A percentile compares a stretch with the other conserved stretches of the same genome.
phyloP scores from a whole-genome alignment of 2,329 filamentous ascomycete species.

The Magnaporthiopsis rhizophila region DNA sequence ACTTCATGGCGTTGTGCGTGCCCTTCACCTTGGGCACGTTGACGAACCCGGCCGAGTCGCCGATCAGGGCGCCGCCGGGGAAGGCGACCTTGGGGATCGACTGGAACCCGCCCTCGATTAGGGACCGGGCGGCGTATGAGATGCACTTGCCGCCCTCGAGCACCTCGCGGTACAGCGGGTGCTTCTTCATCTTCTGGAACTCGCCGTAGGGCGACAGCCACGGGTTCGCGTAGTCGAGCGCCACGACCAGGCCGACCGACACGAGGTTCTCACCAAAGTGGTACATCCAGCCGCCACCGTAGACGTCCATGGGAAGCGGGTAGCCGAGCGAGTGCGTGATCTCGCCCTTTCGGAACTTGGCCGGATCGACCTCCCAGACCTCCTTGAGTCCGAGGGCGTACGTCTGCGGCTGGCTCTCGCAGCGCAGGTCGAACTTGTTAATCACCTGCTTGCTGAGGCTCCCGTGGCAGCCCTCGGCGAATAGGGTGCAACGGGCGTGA shows the following conservation, averaged over 20 bases:
- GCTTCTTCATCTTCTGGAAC: slow-evolving; percentile 97
- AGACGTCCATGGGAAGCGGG: slow-evolving; percentile 78
- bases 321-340: slow-evolving; percentile 90
- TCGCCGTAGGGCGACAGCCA: slow-evolving; percentile 94
- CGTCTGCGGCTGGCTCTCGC: slow-evolving; percentile 87
- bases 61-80: slow-evolving; percentile 89
- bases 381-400: slow-evolving; percentile 94
- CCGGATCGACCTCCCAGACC: slow-evolving; percentile 91
- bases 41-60: slow-evolving; percentile 91
- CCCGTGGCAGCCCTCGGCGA: slow-evolving; percentile 86
- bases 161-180: slow-evolving; percentile 78
- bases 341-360: slow-evolving; percentile 82
- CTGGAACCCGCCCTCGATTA: slow-evolving; percentile 94
- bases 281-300: slow-evolving; percentile 98
- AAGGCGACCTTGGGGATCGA: slow-evolving; percentile 96
- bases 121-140: slow-evolving; percentile 84
- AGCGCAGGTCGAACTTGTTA: slow-evolving; percentile 84
- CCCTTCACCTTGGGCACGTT: slow-evolving; percentile 99
- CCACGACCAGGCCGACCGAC: slow-evolving; percentile 82
- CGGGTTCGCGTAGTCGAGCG: slow-evolving; percentile 91
- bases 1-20: slow-evolving; percentile 96
- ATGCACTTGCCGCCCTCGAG: slow-evolving; percentile 97
- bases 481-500: slow-evolving; percentile 81
- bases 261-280: slow-evolving; percentile 98
- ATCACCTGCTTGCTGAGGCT: slow-evolving; percentile 91